Base-by-base conservation (phyloP, 306 rosid genomes). In the Lupinus albus region DNA sequence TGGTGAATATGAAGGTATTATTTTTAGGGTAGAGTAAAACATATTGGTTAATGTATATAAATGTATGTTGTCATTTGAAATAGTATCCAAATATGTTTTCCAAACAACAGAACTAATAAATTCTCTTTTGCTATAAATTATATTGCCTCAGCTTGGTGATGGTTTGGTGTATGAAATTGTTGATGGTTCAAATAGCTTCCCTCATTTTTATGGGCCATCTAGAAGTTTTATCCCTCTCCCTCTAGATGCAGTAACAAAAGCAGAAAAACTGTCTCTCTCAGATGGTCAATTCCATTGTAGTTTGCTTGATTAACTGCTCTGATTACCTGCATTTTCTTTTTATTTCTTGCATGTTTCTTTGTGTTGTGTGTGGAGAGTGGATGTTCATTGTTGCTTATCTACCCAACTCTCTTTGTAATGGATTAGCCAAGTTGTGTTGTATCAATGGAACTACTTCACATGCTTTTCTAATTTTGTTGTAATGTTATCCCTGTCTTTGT, bases 131-230 rank as follows among this genome's bases (percentile, higher is more conserved):
- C 30, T 25, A 25, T 25, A 33, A 64, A 3, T 50, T n/a, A 41
- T 67, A 16, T 76, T 41, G 0, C n/a, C 32, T 39, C 49, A 92
- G 98, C 93, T 92, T 59, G 98, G 93, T 1, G 83, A 84, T 70
- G 96, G 95, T 68, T 76, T 92, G 85, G 81, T 89, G 54, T 89
- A 86, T 77, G 98, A 92, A 77, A 46, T 49, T 72, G 93, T 82
- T 56, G 93, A 84, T 49, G 95, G 80, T 60, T 63, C 84, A 70
- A 78, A 86, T 53, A 83, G 84, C 77, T 93, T 89, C 70, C 98
- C 94, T 68, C 97, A 89, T 83, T 88, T 81, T 74, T 93, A 89
- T 46, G 95, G 98, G 12, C 89, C 95, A 12, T 83, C 95, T 30
- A 58, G 91, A 61, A 93, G 90, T 72, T 89, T 86, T 74, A 51